Base-by-base conservation (phyloP, 140 eudicot genomes). In the Senecio squalidus region DNA sequence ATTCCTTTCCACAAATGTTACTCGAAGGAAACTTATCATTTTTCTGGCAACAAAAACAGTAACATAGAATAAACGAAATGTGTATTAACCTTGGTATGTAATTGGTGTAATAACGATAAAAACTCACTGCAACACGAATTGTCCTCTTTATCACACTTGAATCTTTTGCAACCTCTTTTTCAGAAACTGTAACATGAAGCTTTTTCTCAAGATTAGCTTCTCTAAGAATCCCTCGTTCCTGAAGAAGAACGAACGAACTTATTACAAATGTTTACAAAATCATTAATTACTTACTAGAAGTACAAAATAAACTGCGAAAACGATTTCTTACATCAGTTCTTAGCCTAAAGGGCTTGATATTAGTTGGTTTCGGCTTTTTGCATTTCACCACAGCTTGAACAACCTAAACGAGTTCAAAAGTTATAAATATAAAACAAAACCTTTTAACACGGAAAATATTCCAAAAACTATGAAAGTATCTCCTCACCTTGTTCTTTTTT, bases 291-390 rank as follows among this genome's bases (percentile, higher is more conserved):
- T 11, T 0, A 30, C 29, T 28, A 23, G 36, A 9, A 8, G 31
- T 59, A 68, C 15, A 6, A 13, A 55, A 17, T 17, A 33, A 40
- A 21, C 11, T 54, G 65, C 34, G 43, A 9, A 55, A 63, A 44
- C 23, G 24, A 16, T 25, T 70, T 36, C 89, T 62, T 76, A 92
- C 98, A 62, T 84, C 93, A 31, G 98, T 92, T 74, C 96, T 82
- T 66, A 75, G 72, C 63, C 80, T 69, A 44, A 75, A 75, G 29
- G 76, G 80, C 62, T 75, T 75, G 39, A 70, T 45, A 55, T 60
- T 62, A 14, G 80, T 75, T 29, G 62, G 76, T 26, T 87, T 87
- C 18, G 87, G 95, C 58, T 87, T 92, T 73, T 72, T 79, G 69
- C 74, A 60, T 71, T 87, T 92, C 70, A 65, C 16, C 41, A 48